Evolutionary conservation across 2,329 filamentous ascomycete genomes (phyloP).

Genomic region (Botrytis hyacinthi): DNA sequence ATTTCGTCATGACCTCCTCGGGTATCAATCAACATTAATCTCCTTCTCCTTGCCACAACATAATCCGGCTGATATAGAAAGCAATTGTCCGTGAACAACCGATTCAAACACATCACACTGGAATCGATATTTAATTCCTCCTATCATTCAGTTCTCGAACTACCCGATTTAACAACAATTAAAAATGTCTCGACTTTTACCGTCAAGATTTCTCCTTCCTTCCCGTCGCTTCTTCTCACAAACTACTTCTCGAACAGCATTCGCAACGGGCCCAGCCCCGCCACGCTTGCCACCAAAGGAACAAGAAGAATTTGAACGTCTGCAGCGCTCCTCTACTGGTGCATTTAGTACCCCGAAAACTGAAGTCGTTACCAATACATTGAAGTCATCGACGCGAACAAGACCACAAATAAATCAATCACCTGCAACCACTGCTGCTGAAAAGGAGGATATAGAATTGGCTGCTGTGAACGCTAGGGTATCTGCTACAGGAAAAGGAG

Average conservation of each 20-base stretch:
- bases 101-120: background rate
- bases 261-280: conserved; percentile 63
- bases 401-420: conserved; percentile 50
- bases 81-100: background rate
- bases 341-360: conserved; percentile 66
- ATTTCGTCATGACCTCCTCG: conserved; percentile 5
- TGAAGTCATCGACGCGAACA: conserved; percentile 31
- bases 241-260: conserved; percentile 39
- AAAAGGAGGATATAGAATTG: conserved; percentile 32
- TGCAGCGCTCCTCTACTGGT: conserved; percentile 74
- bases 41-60: background rate
- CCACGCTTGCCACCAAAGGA: conserved; percentile 84
- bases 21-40: background rate
- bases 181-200: conserved; percentile 35
- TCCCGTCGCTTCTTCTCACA: conserved; percentile 35
- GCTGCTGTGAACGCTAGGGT: conserved; percentile 44
- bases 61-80: background rate
- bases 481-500: conserved; percentile 56
- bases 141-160: background rate
- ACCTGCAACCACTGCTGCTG: conserved; percentile 36
- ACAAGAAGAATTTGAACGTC: conserved; percentile 84
- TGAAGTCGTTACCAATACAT: conserved; percentile 27
- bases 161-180: background rate
- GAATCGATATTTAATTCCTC: background rate
- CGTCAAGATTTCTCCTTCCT: conserved; percentile 32